phyloP scores from a whole-genome alignment of 805 yeast species.

The Cyberlindnera galapagoensis region DNA sequence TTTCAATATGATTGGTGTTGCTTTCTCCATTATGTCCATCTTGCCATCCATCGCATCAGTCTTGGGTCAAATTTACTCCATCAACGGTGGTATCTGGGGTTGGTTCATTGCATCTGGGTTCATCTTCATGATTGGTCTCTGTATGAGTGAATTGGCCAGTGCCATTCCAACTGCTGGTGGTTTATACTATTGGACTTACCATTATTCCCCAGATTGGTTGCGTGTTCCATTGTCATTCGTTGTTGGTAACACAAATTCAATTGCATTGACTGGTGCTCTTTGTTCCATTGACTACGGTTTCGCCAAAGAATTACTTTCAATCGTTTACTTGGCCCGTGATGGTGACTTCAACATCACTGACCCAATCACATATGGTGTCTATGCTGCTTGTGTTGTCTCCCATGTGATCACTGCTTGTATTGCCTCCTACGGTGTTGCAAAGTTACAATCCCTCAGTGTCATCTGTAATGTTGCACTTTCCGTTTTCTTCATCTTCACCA shows the following conservation, averaged over 20 bases:
- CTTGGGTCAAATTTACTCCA: conserved; percentile 40
- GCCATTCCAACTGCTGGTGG: conserved; percentile 77
- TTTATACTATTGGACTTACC: conserved; percentile 60
- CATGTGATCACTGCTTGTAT: conserved; percentile 48
- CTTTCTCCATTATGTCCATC: conserved; percentile 64
- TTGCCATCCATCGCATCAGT: conserved; percentile 52
- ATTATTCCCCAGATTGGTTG: conserved; percentile 51
- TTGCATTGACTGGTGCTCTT: conserved; percentile 60
- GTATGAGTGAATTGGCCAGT: conserved; percentile 62
- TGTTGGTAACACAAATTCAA: conserved; percentile 61
- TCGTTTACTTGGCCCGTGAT: conserved; percentile 47
- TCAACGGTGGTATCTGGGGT: conserved; percentile 53
- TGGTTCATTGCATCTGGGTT: conserved; percentile 57
- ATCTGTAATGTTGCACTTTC: conserved; percentile 46
- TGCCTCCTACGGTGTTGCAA: conserved; percentile 51
- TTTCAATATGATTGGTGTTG: conserved; percentile 61
- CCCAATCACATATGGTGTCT: conserved; percentile 56
- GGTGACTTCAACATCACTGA: conserved; percentile 49
- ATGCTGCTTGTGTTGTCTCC: conserved; percentile 49
- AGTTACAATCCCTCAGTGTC: conserved; percentile 55
- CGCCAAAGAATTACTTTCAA: conserved; percentile 51
- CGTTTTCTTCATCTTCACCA: conserved; percentile 50
- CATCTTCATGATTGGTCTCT: conserved; percentile 47
- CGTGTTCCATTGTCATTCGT: conserved; percentile 52
- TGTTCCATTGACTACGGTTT: conserved; percentile 69